Evolutionary conservation across 345 rosid species (phyloP).

Genomic region (Eucalyptus curtisii): DNA sequence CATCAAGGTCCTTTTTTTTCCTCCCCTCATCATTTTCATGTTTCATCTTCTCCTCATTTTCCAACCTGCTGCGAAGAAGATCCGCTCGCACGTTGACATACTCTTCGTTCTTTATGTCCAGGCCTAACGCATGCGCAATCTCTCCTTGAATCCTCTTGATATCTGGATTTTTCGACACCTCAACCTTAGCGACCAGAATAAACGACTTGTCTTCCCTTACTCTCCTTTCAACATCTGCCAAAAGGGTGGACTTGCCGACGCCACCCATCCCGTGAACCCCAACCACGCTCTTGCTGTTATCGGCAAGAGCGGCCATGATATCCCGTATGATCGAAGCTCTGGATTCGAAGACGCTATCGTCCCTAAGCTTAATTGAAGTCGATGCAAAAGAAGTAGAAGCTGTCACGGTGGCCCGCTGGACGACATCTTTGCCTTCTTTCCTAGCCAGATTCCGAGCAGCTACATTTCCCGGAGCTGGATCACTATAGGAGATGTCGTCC

Average conservation of each 20-base stretch:
- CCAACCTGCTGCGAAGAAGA: neutral
- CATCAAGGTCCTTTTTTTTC: no score
- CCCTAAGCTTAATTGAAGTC: neutral
- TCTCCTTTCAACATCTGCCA: neutral
- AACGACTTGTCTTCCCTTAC: neutral
- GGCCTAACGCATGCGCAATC: neutral
- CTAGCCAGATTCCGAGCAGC: neutral
- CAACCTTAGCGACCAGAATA: neutral
- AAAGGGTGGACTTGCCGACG: neutral
- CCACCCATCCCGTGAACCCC: neutral
- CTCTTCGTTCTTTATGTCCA: neutral
- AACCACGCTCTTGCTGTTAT: accelerated
- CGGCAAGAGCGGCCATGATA: neutral
- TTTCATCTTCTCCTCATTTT: neutral
- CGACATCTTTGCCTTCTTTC: neutral
- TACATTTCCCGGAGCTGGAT: neutral
- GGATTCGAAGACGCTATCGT: neutral
- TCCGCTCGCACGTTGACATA: neutral
- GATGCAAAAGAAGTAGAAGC: neutral
- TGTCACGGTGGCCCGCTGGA: accelerated
- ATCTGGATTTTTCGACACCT: neutral
- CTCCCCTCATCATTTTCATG: neutral
- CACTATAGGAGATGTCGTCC: accelerated
- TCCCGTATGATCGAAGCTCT: neutral
- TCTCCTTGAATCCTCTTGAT: neutral